phyloP scores from a whole-genome alignment of 345 rosid genomes.

The Salix arbutifolia region DNA sequence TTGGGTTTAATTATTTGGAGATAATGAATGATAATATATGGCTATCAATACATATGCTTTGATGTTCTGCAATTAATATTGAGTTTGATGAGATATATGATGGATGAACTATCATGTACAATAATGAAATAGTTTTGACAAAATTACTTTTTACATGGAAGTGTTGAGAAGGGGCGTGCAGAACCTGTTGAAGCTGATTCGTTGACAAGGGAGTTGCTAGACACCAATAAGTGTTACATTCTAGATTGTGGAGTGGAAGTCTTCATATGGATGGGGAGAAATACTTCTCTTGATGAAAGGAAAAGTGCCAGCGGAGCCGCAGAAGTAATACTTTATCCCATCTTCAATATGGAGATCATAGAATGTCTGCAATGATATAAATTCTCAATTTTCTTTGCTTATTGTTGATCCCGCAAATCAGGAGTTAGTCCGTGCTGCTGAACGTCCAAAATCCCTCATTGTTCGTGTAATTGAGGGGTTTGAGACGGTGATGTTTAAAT shows the following conservation, averaged over 20 bases:
- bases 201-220: constrained; percentile 67
- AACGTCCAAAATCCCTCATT: constrained; percentile 51
- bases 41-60: neutral
- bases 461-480: constrained; percentile 41
- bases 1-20: no score
- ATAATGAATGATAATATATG: no score
- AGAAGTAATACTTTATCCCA: constrained; percentile 49
- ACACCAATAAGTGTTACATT: constrained; percentile 76
- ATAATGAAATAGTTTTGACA: constrained; percentile 22
- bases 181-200: constrained; percentile 62
- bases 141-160: neutral
- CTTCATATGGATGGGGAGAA: constrained; percentile 94
- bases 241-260: constrained; percentile 84
- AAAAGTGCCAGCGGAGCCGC: constrained; percentile 77
- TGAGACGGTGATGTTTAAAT: constrained; percentile 86
- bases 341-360: neutral
- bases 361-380: no score
- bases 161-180: constrained; percentile 82
- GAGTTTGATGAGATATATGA: neutral
- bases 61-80: neutral
- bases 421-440: constrained; percentile 59
- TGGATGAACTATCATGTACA: neutral
- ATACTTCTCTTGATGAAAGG: constrained; percentile 80
- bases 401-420: constrained; percentile 21
- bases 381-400: neutral